Conservation (phyloP, 2,329 filamentous ascomycete genomes). For the Tolypocladium sp. region DNA sequence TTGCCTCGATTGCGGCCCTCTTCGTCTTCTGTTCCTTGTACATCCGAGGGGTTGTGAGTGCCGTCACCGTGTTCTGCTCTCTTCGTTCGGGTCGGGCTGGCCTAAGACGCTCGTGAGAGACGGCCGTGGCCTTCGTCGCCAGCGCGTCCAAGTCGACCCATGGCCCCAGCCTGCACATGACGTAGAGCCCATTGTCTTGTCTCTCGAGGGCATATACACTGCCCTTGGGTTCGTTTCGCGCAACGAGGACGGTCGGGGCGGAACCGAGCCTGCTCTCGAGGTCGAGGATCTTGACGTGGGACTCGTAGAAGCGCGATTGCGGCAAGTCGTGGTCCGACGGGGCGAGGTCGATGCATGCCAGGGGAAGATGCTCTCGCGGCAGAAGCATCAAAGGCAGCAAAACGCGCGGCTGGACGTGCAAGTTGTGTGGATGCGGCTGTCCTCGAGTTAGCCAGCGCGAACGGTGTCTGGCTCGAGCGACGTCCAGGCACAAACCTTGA, state of each 20-base stretch:
- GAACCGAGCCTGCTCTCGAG: constrained; percentile 50
- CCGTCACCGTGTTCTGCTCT: constrained; percentile 9
- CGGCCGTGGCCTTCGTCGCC: constrained; percentile 33
- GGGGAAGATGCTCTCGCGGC: constrained; percentile 47
- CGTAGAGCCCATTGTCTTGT: constrained; percentile 51
- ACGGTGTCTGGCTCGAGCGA: neutral
- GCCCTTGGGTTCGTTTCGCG: constrained; percentile 45
- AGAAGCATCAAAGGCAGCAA: constrained; percentile 55
- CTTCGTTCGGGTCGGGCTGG: constrained; percentile 8
- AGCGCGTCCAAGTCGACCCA: constrained; percentile 56
- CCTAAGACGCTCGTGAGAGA: constrained; percentile 20
- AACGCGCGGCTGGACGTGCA: constrained; percentile 42
- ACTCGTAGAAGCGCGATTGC: constrained; percentile 48
- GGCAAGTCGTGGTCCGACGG: constrained; percentile 40
- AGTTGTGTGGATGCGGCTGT: constrained; percentile 47
- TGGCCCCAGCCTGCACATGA: constrained; percentile 56
- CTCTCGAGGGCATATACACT: constrained; percentile 57
- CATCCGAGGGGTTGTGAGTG: constrained; percentile 33
- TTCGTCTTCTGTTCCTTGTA: constrained; percentile 45
- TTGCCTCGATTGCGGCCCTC: constrained; percentile 51
- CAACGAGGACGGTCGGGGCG: constrained; percentile 49
- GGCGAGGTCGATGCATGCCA: constrained; percentile 53
- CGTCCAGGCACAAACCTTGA: constrained; percentile 33
- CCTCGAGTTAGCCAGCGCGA: constrained; percentile 8
- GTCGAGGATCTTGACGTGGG: constrained; percentile 53